Evolutionary conservation across 1,284 basidiomycete species (phyloP).

Genomic region (Microbotryum intermedium): DNA sequence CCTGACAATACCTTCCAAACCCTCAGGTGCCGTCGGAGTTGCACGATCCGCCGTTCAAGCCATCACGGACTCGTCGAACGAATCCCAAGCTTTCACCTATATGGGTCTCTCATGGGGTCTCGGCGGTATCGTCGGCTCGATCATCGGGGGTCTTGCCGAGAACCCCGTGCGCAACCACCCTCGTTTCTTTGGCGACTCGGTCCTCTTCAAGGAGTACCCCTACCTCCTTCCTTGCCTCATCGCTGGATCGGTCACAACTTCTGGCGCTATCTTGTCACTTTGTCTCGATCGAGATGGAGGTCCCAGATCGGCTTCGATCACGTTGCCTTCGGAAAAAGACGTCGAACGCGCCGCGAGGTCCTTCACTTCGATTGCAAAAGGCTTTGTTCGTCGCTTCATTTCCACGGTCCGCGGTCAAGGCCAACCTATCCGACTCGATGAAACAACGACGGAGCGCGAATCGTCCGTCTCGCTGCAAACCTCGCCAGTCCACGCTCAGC

Average conservation of each 20-base stretch:
- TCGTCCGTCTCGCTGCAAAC: constrained; percentile 3
- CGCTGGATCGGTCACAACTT: constrained; percentile 38
- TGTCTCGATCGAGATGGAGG: constrained; percentile 88
- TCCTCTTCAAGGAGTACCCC: constrained; percentile 70
- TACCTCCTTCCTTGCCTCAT: constrained; percentile 86
- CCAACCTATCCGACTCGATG: constrained; percentile 6
- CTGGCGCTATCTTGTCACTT: constrained; percentile 72
- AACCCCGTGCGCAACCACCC: constrained; percentile 27
- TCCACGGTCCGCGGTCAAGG: neutral
- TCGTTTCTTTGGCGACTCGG: constrained; percentile 32
- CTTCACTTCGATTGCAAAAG: neutral
- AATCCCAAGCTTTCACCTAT: constrained; percentile 26
- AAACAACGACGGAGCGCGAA: neutral
- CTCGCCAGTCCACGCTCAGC: neutral
- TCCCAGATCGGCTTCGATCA: constrained; percentile 71
- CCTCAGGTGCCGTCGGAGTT: constrained; percentile 31
- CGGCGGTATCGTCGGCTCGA: constrained; percentile 32
- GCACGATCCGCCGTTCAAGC: constrained; percentile 72
- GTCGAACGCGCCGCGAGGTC: constrained; percentile 14
- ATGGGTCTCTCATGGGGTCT: constrained; percentile 32
- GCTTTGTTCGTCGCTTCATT: neutral
- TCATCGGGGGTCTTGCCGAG: constrained; percentile 30
- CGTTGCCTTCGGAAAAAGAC: constrained; percentile 63
- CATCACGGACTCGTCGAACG: constrained; percentile 60
- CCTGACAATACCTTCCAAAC: neutral